Conservation (phyloP, 2,329 filamentous ascomycete genomes). For the Scytalidium sp. region DNA sequence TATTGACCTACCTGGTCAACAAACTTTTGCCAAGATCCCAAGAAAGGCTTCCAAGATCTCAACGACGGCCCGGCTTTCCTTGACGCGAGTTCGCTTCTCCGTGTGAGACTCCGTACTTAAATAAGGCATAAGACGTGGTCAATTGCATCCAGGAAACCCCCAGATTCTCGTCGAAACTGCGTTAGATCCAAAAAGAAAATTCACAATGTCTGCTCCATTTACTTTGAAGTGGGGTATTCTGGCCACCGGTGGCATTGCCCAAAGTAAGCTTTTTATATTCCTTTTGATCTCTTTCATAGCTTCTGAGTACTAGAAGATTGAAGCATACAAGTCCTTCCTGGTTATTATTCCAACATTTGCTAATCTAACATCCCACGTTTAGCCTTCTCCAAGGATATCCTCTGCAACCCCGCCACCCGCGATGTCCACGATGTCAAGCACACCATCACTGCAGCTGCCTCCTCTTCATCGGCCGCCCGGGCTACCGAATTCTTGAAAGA, state of each 20-base stretch:
- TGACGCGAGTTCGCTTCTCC: too few relatives aligned
- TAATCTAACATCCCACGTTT: slow-evolving; percentile 5
- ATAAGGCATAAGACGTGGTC: not conserved
- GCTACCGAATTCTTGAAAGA: slow-evolving; percentile 61
- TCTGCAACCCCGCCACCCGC: slow-evolving; percentile 57
- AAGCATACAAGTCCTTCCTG: not conserved
- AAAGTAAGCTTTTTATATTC: slow-evolving; percentile 18
- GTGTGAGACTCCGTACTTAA: too few relatives aligned
- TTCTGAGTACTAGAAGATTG: too few relatives aligned
- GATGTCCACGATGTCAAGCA: slow-evolving; percentile 59
- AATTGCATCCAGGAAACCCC: not conserved
- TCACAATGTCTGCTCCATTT: slow-evolving; percentile 23
- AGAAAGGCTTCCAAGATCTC: too few relatives aligned
- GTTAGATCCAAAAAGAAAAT: not conserved
- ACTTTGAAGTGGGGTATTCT: slow-evolving; percentile 30
- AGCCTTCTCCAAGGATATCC: slow-evolving; percentile 62
- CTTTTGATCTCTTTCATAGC: too few relatives aligned
- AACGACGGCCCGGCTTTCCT: too few relatives aligned
- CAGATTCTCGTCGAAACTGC: not conserved
- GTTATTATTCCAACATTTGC: not conserved
- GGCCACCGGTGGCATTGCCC: slow-evolving; percentile 34
- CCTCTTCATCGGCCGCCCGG: slow-evolving; percentile 56
- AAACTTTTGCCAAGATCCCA: too few relatives aligned
- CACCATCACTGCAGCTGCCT: slow-evolving; percentile 60
- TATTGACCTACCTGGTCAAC: too few relatives aligned